These are phyloP conservation scores for Termitomyces sp. DNA, from an alignment of 768 basidiomycete species.

Conservation along the genomic window DNA sequence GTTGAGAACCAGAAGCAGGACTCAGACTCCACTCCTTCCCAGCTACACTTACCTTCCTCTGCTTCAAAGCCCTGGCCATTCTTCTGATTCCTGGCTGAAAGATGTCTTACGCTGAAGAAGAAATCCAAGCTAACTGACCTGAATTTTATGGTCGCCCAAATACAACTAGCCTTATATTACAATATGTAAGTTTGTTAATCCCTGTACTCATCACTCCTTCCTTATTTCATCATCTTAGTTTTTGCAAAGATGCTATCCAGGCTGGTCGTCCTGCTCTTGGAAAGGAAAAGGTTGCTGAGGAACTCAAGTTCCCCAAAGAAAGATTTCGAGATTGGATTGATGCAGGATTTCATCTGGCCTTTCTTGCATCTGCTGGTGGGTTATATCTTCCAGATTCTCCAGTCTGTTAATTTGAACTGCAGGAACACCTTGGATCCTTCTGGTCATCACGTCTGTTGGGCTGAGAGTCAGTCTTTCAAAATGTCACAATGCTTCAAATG, in stretches of 20 bases:
- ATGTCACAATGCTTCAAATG: background rate
- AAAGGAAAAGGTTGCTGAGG: background rate
- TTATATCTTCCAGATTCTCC: too few species aligned
- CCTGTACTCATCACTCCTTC: too few species aligned
- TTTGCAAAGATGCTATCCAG: background rate
- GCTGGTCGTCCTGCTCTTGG: too few species aligned
- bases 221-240: background rate
- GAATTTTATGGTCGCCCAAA: background rate
- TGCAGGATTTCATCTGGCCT: background rate
- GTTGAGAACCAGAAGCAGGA: background rate
- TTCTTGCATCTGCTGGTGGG: background rate
- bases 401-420: too few species aligned
- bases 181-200: background rate
- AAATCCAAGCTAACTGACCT: background rate
- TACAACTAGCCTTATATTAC: background rate
- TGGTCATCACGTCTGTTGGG: background rate
- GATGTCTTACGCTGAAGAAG: background rate
- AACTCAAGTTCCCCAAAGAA: background rate
- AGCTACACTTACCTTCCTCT: background rate
- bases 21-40: background rate
- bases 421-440: background rate
- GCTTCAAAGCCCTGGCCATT: background rate
- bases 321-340: background rate
- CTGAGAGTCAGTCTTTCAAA: background rate
- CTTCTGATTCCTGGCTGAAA: background rate